Evolutionary conservation across 306 rosid genomes (phyloP).

Genomic region (Betula pendula): DNA sequence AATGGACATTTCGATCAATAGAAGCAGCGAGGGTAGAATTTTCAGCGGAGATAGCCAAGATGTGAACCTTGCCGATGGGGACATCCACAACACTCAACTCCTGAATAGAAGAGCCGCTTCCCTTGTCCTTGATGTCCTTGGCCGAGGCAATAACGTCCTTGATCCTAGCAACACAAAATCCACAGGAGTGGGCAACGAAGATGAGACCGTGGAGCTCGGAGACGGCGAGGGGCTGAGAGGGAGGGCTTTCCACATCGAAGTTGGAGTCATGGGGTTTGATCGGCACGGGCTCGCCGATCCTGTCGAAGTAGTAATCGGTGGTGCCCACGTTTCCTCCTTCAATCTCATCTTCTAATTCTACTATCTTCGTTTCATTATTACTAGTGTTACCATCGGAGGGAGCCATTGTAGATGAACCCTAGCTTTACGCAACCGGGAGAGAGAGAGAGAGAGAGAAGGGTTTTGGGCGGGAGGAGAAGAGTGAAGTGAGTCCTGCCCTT

Average conservation of each 20-base stretch:
- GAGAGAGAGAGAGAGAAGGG: background rate
- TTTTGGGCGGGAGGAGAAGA: conserved; percentile 20
- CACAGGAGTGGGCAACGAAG: conserved; percentile 73
- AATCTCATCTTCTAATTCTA: conserved; percentile 39
- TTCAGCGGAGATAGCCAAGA: conserved; percentile 67
- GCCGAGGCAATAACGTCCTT: conserved; percentile 69
- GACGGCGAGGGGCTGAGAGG: conserved; percentile 73
- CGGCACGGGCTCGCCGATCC: conserved; percentile 70
- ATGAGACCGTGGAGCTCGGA: conserved; percentile 67
- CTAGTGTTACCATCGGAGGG: background rate
- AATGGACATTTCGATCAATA: conserved; percentile 38
- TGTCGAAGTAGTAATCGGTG: conserved; percentile 59
- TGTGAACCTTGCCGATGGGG: conserved; percentile 55
- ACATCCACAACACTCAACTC: conserved; percentile 62
- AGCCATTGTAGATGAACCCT: conserved; percentile 23
- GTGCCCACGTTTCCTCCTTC: conserved; percentile 49
- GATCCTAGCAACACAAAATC: conserved; percentile 70
- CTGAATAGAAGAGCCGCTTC: conserved; percentile 52
- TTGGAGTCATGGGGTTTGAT: conserved; percentile 37
- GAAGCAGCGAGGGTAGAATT: conserved; percentile 61
- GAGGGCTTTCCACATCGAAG: conserved; percentile 48
- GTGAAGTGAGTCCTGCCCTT: background rate
- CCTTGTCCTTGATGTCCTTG: conserved; percentile 47
- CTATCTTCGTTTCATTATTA: conserved; percentile 6
- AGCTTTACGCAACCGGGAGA: background rate